These are phyloP conservation scores for Cavenderia fasciculata DNA, from an alignment of 78 protist genomes.

Conservation along the genomic window DNA sequence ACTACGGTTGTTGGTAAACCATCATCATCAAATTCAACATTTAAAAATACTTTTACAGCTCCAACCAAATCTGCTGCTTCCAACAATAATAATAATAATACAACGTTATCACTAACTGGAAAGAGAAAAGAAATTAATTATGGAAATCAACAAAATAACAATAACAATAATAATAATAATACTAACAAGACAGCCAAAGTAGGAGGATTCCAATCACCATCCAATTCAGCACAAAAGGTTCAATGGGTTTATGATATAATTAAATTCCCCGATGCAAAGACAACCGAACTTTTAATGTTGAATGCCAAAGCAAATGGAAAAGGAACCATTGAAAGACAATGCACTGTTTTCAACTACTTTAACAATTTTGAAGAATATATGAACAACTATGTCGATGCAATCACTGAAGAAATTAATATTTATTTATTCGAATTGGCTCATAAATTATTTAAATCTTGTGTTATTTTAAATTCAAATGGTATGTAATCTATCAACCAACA, in stretches of 20 bases:
- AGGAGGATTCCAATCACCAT: neutral
- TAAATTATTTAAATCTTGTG: constrained; percentile 17
- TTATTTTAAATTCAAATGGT: constrained; percentile 28
- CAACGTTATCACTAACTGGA: neutral
- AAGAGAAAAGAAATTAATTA: neutral
- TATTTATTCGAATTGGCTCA: constrained; percentile 20
- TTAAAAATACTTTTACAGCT: constrained; percentile 1
- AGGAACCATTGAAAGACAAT: constrained; percentile 7
- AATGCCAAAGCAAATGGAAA: no score
- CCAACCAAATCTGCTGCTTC: neutral
- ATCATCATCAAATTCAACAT: no score
- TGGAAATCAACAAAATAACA: neutral
- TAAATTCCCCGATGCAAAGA: constrained; percentile 24
- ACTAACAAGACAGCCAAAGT: neutral
- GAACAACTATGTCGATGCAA: neutral
- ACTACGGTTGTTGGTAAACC: no score
- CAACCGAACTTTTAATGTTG: neutral
- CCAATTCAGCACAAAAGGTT: neutral
- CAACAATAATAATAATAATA: neutral
- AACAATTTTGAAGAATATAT: neutral
- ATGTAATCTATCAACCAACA: neutral
- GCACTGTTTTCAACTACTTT: neutral
- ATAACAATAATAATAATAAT: neutral
- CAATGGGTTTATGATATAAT: neutral
- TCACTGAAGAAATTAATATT: constrained; percentile 63